Base-by-base conservation (phyloP, 2,329 filamentous ascomycete genomes). In the Xylariomycetidae sp. region DNA sequence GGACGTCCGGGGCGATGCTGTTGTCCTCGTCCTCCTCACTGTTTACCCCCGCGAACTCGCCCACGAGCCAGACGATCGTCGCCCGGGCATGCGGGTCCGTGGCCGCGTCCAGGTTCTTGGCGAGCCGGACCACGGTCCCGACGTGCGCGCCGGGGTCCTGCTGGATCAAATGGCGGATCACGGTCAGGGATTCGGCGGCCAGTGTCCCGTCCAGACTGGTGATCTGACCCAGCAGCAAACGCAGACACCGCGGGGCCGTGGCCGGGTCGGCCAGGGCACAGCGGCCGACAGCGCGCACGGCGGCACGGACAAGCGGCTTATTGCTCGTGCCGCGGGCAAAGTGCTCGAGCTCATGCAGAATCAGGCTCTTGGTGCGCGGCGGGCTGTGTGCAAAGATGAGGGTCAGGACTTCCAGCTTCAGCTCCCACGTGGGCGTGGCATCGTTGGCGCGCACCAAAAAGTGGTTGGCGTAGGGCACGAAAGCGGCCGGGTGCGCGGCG, bases 11-110 rank as follows among this genome's bases (percentile, higher is more conserved):
- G 0, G 92, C 92, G 40, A 98, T 90, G 50, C 93, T 94, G n/a
- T n/a, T n/a, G n/a, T n/a, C n/a, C n/a, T n/a, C n/a, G n/a, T n/a
- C n/a, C 54, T 92, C 81, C 39, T 89, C 81, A 8, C 81, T 75
- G 35, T 87, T 78, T 3, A 83, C 60, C 0, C 87, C 86, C 0
- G 90, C 79, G 49, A 93, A 96, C 59, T 98, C 92, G 28, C 92
- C 92, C 0, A 96, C 89, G 1, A 98, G 76, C 92, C 92, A 98
- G 48, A 98, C 84, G 43, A 98, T 95, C 31, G 86, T 95, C 3
- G 92, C 92, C 45, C 92, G 75, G 4, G 92, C 92, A 40, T 88
- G 82, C 1, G 92, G 80, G 40, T 92, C 89, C 0, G 84, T 86
- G 2, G 88, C 85, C 4, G 82, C 84, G 52, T 95, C 92, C 2